A percentile compares a stretch with the other conserved stretches of the same genome.
These are phyloP conservation scores for Coemansia erecta DNA, from an alignment of 192 early-diverging fungal species.

Conservation along the genomic window DNA sequence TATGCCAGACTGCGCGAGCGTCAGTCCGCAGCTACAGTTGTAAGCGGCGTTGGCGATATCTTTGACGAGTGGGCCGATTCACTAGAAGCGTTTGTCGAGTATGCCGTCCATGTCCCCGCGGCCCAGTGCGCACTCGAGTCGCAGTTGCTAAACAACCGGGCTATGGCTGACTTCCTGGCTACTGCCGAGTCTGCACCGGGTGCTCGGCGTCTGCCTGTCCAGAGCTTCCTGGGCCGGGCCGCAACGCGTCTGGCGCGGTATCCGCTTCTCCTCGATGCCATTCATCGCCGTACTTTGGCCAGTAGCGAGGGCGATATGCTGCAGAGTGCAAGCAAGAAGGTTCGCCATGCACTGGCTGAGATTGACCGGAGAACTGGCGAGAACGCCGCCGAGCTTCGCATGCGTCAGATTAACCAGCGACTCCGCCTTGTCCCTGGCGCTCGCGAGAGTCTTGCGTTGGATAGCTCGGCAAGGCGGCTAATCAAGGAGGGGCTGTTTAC, in stretches of 20 bases:
- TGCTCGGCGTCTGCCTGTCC: conserved; percentile 75
- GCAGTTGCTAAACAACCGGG: conserved; percentile 63
- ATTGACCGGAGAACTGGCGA: conserved; percentile 48
- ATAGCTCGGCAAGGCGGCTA: conserved; percentile 29
- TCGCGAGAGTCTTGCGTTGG: conserved; percentile 46
- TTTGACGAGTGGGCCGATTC: conserved; percentile 66
- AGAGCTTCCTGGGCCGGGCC: conserved; percentile 86
- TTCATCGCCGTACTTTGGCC: conserved; percentile 69
- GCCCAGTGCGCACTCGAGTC: conserved; percentile 78
- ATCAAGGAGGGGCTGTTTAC: conserved; percentile 40
- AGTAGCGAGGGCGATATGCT: conserved; percentile 59
- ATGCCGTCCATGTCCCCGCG: conserved; percentile 78
- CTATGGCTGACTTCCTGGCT: conserved; percentile 74
- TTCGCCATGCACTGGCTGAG: conserved; percentile 32
- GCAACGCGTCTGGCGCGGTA: conserved; percentile 86
- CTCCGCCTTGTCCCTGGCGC: conserved; percentile 33
- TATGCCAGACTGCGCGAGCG: conserved; percentile 55
- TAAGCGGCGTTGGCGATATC: conserved; percentile 80
- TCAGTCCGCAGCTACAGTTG: conserved; percentile 59
- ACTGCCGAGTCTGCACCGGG: conserved; percentile 70
- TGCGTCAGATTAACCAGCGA: conserved; percentile 47
- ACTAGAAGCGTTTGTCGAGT: conserved; percentile 77
- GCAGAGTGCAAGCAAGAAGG: conserved; percentile 24
- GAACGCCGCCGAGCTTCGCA: conserved; percentile 29
- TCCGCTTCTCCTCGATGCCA: conserved; percentile 74